Evolutionary conservation across 2,329 filamentous ascomycete species (phyloP).

Genomic region (Apiospora phragmitis): DNA sequence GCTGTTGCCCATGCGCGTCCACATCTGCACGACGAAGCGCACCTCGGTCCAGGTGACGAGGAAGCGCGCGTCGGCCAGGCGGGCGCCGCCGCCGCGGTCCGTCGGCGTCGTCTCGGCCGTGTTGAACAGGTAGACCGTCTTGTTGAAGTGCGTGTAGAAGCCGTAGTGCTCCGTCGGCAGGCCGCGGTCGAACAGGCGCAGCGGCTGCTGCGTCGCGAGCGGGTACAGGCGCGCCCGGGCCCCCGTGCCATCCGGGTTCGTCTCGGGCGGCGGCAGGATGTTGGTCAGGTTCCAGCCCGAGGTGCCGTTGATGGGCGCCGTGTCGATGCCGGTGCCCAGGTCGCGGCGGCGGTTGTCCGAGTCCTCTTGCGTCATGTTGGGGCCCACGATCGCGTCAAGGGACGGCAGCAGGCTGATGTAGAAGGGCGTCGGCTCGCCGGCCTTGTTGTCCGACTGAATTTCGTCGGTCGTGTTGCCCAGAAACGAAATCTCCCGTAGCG

Average conservation of each 20-base stretch:
- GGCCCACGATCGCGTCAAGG: conserved; percentile 27
- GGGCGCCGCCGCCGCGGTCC: conserved; percentile 57
- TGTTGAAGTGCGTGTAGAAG: conserved; percentile 91
- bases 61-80: conserved; percentile 52
- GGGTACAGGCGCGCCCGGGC: conserved; percentile 73
- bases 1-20: conserved; percentile 53
- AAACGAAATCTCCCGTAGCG: conserved; percentile 73
- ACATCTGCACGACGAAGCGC: conserved; percentile 65
- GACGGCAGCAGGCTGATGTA: conserved; percentile 63
- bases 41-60: conserved; percentile 61
- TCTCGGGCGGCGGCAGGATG: conserved; percentile 62
- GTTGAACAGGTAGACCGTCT: conserved; percentile 72
- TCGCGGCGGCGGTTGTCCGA: conserved; percentile 28
- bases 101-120: conserved; percentile 32
- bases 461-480: conserved; percentile 84
- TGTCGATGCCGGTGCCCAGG: conserved; percentile 27
- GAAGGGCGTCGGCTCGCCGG: conserved; percentile 85
- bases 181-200: conserved; percentile 83
- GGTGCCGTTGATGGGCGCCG: conserved; percentile 4
- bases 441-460: conserved; percentile 65
- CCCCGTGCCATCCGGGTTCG: conserved; percentile 70
- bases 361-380: conserved; percentile 24
- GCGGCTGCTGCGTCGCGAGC: conserved; percentile 69
- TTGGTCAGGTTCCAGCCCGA: conserved; percentile 46
- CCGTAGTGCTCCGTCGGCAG: conserved; percentile 83